Evolutionary conservation across 2,329 filamentous ascomycete species (phyloP).

Genomic region (Aspergillus piperis): DNA sequence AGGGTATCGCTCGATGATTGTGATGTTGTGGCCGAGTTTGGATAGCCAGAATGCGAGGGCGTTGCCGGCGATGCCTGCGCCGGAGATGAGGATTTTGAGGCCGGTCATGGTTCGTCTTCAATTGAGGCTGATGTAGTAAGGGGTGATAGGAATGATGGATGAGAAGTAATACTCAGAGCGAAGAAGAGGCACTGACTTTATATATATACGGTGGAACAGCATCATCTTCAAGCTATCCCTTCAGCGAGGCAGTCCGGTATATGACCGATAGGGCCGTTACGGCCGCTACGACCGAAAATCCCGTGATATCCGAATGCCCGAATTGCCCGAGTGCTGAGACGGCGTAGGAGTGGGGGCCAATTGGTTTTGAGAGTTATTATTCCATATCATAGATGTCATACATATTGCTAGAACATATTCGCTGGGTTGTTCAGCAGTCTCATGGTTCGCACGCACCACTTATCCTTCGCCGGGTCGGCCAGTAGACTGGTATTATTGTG

Average conservation of each 20-base stretch:
- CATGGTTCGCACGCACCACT: too few relatives aligned
- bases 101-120: constrained; percentile 2
- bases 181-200: accelerated
- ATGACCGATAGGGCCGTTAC: neutral
- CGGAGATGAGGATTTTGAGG: constrained; percentile 52
- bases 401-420: too few relatives aligned
- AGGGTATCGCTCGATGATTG: constrained; percentile 46
- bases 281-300: neutral
- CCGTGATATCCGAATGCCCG: neutral
- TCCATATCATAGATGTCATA: too few relatives aligned
- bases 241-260: neutral
- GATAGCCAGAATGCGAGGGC: constrained; percentile 55
- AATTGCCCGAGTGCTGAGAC: neutral
- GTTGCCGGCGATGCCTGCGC: constrained; percentile 44
- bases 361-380: too few relatives aligned
- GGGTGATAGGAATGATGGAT: neutral
- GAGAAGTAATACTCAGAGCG: too few relatives aligned
- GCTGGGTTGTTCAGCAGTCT: too few relatives aligned
- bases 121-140: neutral
- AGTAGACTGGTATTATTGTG: too few relatives aligned
- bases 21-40: constrained; percentile 36
- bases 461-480: too few relatives aligned
- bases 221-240: too few relatives aligned
- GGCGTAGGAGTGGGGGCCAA: too few relatives aligned
- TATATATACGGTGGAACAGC: too few relatives aligned